phyloP scores from a whole-genome alignment of 192 early-diverging fungal genomes.

The Rhizophagus sp. region DNA sequence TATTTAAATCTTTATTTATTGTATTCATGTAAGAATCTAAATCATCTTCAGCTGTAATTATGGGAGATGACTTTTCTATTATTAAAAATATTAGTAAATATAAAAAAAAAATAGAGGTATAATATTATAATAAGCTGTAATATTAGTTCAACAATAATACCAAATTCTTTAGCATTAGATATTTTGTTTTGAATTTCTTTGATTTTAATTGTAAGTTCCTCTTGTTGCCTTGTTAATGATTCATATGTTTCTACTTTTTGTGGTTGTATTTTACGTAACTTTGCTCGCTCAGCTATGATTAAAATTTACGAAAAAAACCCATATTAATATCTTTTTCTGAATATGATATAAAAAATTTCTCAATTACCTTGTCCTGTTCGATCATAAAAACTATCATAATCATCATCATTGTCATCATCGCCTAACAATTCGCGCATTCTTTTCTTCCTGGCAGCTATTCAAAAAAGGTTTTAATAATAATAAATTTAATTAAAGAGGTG shows the following conservation, averaged over 20 bases:
- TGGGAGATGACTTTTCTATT: slow-evolving; percentile 17
- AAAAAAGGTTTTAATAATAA: neutral
- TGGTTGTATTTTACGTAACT: slow-evolving; percentile 18
- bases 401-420: slow-evolving; percentile 49
- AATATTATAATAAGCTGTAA: neutral
- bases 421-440: slow-evolving; percentile 28
- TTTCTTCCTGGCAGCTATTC: slow-evolving; percentile 29
- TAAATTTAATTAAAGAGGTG: neutral
- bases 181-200: slow-evolving; percentile 35
- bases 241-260: slow-evolving; percentile 69
- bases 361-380: slow-evolving; percentile 44
- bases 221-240: slow-evolving; percentile 48
- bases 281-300: slow-evolving; percentile 33
- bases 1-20: slow-evolving; percentile 47
- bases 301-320: neutral
- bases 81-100: neutral
- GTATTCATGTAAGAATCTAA: slow-evolving; percentile 68
- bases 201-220: slow-evolving; percentile 33
- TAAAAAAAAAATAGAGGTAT: neutral
- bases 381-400: slow-evolving; percentile 72
- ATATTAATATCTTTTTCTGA: neutral
- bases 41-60: slow-evolving; percentile 51
- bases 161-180: neutral
- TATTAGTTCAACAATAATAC: neutral
- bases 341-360: neutral